Evolutionary conservation across 2,329 filamentous ascomycete species (phyloP), one percentile per base, ranked within the genome.

Genomic region (Sclerotinia trifoliorum): DNA sequence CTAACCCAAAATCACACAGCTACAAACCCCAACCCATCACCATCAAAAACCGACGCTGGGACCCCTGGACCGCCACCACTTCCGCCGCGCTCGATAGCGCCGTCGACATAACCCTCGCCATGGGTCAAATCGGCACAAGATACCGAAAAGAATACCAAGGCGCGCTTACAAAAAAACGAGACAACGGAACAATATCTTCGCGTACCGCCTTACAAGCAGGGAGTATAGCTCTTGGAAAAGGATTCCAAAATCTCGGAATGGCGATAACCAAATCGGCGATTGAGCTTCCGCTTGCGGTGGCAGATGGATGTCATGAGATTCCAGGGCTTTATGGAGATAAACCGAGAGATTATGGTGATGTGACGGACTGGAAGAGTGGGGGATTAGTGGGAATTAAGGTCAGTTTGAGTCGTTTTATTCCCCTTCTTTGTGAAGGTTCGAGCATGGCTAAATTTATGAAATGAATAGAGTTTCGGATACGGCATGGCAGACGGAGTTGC

Each of bases 191-290:
- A 19, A 51, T 11, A 24, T 63, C 60, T 6, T 15, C 21, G 21
- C 55, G 35, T 15, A 57, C 5, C 21, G 5, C 55, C 6, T 24
- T 63, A 6, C 44, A 63, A n/a, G 60, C 60, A 11, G 55, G 51
- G 4, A 42, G 54, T 19, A 66, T 66, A 21, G 49, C 67, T 10
- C 49, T 61, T 11, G 67, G 67, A 52, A 68, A 60, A 57, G 67
- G 67, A 3, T 55, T 68, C 51, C 32, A 55, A 17, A 66, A 48
- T 7, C 29, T 68, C 24, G 54, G 48, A 1, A 49, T 46, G 7
- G 61, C 49, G 1, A 29, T 66, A n/a, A 29, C 54, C 15, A 68
- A 68, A 48, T 29, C 62, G 2, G 64, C 67, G 7, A 51, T 63
- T n/a, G 44, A 65, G 32, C 4, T 65, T 15, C 49, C 52, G 5